Evolutionary conservation across 345 rosid genomes (phyloP).

Genomic region (Eucalyptus virginea): DNA sequence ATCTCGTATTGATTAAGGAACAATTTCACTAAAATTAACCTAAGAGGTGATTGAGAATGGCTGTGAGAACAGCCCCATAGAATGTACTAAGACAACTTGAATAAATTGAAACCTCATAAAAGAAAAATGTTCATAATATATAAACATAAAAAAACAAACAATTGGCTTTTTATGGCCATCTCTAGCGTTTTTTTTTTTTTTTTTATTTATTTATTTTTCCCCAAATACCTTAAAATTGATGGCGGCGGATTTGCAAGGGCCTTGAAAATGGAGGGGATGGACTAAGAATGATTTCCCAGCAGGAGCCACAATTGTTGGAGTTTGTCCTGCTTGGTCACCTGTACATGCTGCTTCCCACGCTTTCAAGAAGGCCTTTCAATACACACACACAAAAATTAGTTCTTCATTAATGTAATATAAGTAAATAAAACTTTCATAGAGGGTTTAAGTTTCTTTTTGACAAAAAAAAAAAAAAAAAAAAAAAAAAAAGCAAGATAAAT

Average conservation of each 20-base stretch:
- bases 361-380: constrained; percentile 19
- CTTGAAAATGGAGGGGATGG: constrained; percentile 19
- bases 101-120: neutral
- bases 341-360: constrained; percentile 19
- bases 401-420: neutral
- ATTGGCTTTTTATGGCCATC: neutral
- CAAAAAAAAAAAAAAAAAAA: neutral
- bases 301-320: constrained; percentile 9
- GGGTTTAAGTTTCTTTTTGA: no score
- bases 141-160: neutral
- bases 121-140: neutral
- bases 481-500: neutral
- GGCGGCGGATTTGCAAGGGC: constrained; percentile 18
- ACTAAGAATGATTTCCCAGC: constrained; percentile 10
- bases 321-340: neutral
- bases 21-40: neutral
- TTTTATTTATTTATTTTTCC: neutral
- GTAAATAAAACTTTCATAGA: neutral
- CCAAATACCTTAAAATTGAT: constrained; percentile 13
- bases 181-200: neutral
- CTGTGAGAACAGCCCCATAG: neutral
- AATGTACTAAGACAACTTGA: neutral
- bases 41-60: neutral
- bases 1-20: neutral
- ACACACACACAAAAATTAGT: neutral